phyloP scores from a whole-genome alignment of 75 land plant species.

The Ceratopteris richardii region DNA sequence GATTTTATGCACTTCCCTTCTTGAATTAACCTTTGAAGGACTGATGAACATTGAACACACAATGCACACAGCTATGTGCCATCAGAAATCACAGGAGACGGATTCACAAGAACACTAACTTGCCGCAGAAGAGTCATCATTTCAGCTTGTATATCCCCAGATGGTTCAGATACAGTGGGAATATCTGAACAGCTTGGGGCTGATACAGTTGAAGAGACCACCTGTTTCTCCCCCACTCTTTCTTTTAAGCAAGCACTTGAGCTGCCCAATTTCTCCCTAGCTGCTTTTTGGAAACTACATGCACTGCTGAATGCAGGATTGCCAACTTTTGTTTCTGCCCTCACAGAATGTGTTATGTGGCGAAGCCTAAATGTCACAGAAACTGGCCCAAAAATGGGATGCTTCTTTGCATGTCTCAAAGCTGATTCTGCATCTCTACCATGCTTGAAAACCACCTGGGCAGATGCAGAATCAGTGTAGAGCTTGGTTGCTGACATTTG shows the following conservation, averaged over 20 bases:
- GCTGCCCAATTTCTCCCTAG: background rate
- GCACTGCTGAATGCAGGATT: background rate
- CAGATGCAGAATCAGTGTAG: constrained; percentile 12
- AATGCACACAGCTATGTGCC: too few species aligned
- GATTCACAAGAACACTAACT: constrained; percentile 13
- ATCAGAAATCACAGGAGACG: constrained; percentile 1
- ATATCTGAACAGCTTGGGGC: background rate
- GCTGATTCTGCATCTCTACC: constrained; percentile 17
- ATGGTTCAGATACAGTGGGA: background rate
- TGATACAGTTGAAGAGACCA: constrained; percentile 6
- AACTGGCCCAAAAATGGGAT: constrained; percentile 9
- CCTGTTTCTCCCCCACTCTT: constrained; percentile 2
- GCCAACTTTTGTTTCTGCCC: background rate
- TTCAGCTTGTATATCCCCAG: constrained; percentile 18
- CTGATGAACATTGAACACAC: too few species aligned
- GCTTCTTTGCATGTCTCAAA: constrained; percentile 7
- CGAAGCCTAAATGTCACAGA: constrained; percentile 2
- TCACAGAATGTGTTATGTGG: constrained; percentile 2
- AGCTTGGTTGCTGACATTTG: constrained; percentile 14
- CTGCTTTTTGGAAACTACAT: background rate
- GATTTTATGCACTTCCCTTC: too few species aligned
- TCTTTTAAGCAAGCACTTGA: background rate
- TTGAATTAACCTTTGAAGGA: too few species aligned
- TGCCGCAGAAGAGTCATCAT: constrained; percentile 20
- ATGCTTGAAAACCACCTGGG: constrained; percentile 17